Evolutionary conservation across 176 grass and related monocot genomes (phyloP).

Genomic region (Oryza punctata): DNA sequence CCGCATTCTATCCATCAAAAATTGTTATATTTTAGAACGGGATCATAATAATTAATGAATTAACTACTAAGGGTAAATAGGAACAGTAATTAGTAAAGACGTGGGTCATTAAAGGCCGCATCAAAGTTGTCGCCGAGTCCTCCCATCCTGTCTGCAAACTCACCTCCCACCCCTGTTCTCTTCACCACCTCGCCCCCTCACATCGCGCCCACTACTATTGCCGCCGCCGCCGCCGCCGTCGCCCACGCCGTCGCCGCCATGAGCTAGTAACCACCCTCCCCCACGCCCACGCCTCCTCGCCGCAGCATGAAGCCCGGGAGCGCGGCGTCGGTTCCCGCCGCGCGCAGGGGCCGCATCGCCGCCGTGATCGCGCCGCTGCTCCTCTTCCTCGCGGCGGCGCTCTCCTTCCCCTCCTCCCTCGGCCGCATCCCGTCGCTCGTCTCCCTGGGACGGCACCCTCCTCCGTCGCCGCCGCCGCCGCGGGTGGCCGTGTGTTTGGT

Average conservation of each 20-base stretch:
- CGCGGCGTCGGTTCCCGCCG: neutral
- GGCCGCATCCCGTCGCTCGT: neutral
- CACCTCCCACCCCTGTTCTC: neutral
- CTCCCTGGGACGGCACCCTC: neutral
- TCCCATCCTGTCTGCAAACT: too few species aligned
- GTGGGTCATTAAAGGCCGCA: neutral
- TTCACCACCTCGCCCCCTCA: neutral
- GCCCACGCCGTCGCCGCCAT: neutral
- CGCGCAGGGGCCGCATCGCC: slow-evolving; percentile 20
- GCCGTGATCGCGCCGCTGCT: slow-evolving; percentile 46
- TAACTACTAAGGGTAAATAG: too few species aligned
- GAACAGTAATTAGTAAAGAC: neutral
- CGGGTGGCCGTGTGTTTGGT: slow-evolving; percentile 76
- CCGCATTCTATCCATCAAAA: too few species aligned
- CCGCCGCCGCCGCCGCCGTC: neutral
- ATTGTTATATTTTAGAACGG: too few species aligned
- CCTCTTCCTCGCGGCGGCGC: slow-evolving; percentile 44
- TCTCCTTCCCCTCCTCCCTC: slow-evolving; percentile 49
- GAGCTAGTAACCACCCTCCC: too few species aligned
- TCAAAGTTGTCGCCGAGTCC: neutral
- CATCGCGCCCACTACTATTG: neutral
- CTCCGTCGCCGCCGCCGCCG: neutral
- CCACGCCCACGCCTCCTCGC: neutral
- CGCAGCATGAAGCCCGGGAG: neutral
- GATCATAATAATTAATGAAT: too few species aligned